Base-by-base conservation (phyloP, 371 early-diverging fungal genomes). In the Mucor velutinosus region DNA sequence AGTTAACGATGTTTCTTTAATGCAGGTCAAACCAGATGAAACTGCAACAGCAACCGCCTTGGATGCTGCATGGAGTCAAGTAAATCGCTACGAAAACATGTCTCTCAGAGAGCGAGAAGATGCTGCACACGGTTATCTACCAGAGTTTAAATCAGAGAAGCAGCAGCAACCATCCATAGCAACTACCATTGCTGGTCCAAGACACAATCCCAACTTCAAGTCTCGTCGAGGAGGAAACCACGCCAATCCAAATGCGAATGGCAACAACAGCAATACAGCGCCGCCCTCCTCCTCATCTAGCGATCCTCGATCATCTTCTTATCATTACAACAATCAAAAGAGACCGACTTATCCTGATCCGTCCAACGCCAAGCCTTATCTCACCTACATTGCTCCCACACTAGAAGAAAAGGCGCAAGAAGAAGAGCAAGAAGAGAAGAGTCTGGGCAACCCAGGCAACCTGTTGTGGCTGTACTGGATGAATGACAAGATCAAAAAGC, bases 31-130 rank as follows among this genome's bases (percentile, higher is more conserved):
- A 33, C 23, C 29, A 63, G 55, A 53, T 23, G 53, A 53, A 27
- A 14, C 14, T 43, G 39, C 30, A 56, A 58, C 53, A 14, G 43
- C 37, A 14, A 33, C 27, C 43, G 12, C 33, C 5, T 17, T 75
- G 2, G 76, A 79, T 23, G 19, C 55, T 43, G 80, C 70, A 12
- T 80, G 80, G 80, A 49, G 49, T 19, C 80, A 80, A 58, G 70
- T 72, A 0, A 66, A 67, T 15, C 58, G 64, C 23, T 80, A 74
- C 57, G 73, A 80, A 66, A 66, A 64, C 17, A 80, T 80, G 80
- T 74, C 77, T 11, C 39, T 75, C 7, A 64, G 80, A n/a, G 80
- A 80, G 35, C 67, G 66, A 55, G 76, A 77, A 29, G 80, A 80
- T 23, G 73, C 70, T 17, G 60, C 68, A n/a, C 65, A 65, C 7